phyloP scores from a whole-genome alignment of 2,329 filamentous ascomycete genomes.

The Penicillium sp. region DNA sequence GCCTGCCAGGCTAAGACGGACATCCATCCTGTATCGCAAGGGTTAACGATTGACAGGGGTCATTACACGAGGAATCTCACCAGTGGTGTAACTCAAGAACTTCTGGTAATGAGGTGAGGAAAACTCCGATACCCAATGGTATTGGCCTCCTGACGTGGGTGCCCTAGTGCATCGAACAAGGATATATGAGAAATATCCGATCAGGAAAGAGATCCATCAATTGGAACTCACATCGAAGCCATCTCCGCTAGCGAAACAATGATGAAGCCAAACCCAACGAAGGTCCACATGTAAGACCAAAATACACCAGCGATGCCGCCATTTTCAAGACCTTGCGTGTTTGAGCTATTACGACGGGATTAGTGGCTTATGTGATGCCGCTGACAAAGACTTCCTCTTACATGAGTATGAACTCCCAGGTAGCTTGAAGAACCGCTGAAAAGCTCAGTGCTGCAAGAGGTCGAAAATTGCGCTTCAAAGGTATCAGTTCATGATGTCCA shows the following conservation, averaged over 20 bases:
- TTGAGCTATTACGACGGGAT: conserved; percentile 11
- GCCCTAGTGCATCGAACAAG: background rate
- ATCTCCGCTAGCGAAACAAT: conserved; percentile 63
- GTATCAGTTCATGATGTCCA: background rate
- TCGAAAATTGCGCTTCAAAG: conserved; percentile 30
- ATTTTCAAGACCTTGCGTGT: conserved; percentile 26
- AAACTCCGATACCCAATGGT: conserved; percentile 59
- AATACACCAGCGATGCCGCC: conserved; percentile 26
- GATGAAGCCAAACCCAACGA: conserved; percentile 69
- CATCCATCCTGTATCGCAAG: conserved; percentile 44
- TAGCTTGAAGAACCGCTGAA: conserved; percentile 33
- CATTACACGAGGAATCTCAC: conserved; percentile 21
- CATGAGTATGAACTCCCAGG: conserved; percentile 38
- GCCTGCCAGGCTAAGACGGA: conserved; percentile 52
- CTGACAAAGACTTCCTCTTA: conserved; percentile 3
- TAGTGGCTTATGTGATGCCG: background rate
- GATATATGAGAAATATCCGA: background rate
- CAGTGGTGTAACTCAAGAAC: conserved; percentile 55
- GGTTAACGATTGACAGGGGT: background rate
- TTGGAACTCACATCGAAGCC: conserved; percentile 35
- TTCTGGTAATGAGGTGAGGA: conserved; percentile 51
- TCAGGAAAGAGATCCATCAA: background rate
- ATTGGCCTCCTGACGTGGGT: conserved; percentile 52
- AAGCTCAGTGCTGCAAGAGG: conserved; percentile 35
- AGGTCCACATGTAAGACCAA: conserved; percentile 42